phyloP scores from a whole-genome alignment of 768 basidiomycete genomes.

The Candolleomyces aberdarensis region DNA sequence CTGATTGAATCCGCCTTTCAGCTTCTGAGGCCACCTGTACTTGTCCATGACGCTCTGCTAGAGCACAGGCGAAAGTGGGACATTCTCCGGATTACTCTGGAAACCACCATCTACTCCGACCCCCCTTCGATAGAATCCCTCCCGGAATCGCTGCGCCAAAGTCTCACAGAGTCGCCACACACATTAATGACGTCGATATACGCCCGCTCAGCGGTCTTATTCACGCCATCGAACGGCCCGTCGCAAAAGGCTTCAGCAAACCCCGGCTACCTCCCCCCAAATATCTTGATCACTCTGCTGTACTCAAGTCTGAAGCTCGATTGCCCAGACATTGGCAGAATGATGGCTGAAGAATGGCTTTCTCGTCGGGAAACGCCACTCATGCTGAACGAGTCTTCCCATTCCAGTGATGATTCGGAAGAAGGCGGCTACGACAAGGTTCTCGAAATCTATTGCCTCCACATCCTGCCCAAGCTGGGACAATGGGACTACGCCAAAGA shows the following conservation, averaged over 20 bases:
- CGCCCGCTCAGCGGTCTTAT: conserved; percentile 60
- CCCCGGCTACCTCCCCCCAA: conserved; percentile 62
- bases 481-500: conserved; percentile 82
- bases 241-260: conserved; percentile 34
- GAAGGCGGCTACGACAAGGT: conserved; percentile 69
- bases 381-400: conserved; percentile 7
- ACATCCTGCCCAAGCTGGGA: conserved; percentile 65
- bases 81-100: conserved; percentile 79
- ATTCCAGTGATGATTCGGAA: conserved; percentile 23
- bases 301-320: conserved; percentile 68
- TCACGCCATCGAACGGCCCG: conserved; percentile 46
- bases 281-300: conserved; percentile 66
- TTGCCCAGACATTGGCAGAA: conserved; percentile 55
- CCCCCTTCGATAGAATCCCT: conserved; percentile 43
- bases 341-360: conserved; percentile 79
- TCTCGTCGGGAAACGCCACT: conserved; percentile 47
- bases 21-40: conserved; percentile 44
- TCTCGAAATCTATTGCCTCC: conserved; percentile 72
- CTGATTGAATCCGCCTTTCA: conserved; percentile 68
- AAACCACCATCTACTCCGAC: conserved; percentile 67
- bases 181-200: conserved; percentile 53
- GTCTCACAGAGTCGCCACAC: conserved; percentile 56
- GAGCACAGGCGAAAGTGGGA: conserved; percentile 80
- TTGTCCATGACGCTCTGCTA: conserved; percentile 37
- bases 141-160: conserved; percentile 50